Base-by-base conservation (phyloP, 2,329 filamentous ascomycete genomes). In the Byssothecium circinans region DNA sequence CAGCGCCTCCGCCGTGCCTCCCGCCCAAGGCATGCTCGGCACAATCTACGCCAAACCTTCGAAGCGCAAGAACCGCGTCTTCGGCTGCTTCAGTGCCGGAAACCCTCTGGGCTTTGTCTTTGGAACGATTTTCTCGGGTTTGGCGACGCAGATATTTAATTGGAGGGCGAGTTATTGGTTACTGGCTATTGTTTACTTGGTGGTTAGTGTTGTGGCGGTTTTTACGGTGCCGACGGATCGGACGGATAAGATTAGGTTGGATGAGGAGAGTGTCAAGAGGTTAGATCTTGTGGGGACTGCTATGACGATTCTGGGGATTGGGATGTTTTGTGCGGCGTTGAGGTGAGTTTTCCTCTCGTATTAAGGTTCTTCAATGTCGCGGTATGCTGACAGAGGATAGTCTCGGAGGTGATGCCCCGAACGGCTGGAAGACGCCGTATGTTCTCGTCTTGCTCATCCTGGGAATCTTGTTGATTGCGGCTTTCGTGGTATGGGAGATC, bases 91-190 rank as follows among this genome's bases (percentile, higher is more conserved):
- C 57, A 76, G 73, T 22, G 79, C 79, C 0, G 81, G 81, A 0
- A 83, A 82, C 43, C 80, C 81, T 0, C 61, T 83, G 1, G 81
- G 81, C 0, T 82, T 81, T 47, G 79, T 81, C 0, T 75, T 78
- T 14, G 80, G 80, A 0, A 80, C 80, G 30, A 80, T 88, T 2
- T 75, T 85, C 2, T 81, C 81, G 7, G 85, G 85, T 0, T 70
- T 88, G 10, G 82, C 81, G 0, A 80, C 82, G 0, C 75, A 81
- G 44, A 60, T 86, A 1, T 81, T 82, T 50, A 80, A 75, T 47
- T 88, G 85, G 85, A 75, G 85, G 33, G 81, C 84, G 0, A 75
- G 78, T 0, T 87, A 84, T 59, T 82, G 80, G 64, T 67, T 85
- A 11, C 71, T 88, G 14, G 75, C 82, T 1, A 82, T 88, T 43